Percentiles rank a stretch among this genome's conserved stretches.
phyloP scores from a whole-genome alignment of 2,329 filamentous ascomycete species.

The Neurospora sp. region DNA sequence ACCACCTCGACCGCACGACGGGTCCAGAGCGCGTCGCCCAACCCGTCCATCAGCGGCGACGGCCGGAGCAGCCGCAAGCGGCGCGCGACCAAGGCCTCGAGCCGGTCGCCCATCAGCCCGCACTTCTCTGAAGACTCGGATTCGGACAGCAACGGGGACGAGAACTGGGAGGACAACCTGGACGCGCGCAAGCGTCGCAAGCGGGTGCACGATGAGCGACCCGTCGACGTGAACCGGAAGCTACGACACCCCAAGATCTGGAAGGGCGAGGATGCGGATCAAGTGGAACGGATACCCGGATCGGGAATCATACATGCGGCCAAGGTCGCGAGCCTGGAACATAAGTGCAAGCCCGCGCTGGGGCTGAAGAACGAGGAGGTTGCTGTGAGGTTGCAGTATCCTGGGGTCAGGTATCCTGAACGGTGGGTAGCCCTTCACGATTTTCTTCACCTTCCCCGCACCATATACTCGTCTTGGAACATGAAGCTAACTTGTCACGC shows the following conservation, averaged over 20 bases:
- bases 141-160: slow-evolving; percentile 41
- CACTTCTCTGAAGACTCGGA: slow-evolving; percentile 41
- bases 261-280: slow-evolving; percentile 32
- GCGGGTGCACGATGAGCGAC: slow-evolving; percentile 27
- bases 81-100: slow-evolving; percentile 28
- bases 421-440: slow-evolving; percentile 15
- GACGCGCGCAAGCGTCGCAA: slow-evolving; percentile 40
- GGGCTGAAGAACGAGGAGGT: slow-evolving; percentile 43
- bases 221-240: slow-evolving; percentile 36
- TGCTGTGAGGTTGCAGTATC: slow-evolving; percentile 70
- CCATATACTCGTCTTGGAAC: background rate
- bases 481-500: slow-evolving; percentile 6
- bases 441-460: background rate
- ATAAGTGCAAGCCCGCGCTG: slow-evolving; percentile 41
- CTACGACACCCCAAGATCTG: slow-evolving; percentile 30
- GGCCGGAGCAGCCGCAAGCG: slow-evolving; percentile 33
- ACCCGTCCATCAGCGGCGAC: slow-evolving; percentile 24
- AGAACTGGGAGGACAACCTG: slow-evolving; percentile 37
- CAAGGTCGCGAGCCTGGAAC: slow-evolving; percentile 41
- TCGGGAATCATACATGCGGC: slow-evolving; percentile 45
- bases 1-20: background rate
- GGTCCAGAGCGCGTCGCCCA: slow-evolving; percentile 22
- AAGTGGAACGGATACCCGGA: slow-evolving; percentile 25
- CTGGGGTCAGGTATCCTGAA: slow-evolving; percentile 41
- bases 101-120: slow-evolving; percentile 38